Percentiles rank a stretch among this genome's conserved stretches.
phyloP scores from a whole-genome alignment of 257 asterid genomes.

The Solanum chiquidenum region DNA sequence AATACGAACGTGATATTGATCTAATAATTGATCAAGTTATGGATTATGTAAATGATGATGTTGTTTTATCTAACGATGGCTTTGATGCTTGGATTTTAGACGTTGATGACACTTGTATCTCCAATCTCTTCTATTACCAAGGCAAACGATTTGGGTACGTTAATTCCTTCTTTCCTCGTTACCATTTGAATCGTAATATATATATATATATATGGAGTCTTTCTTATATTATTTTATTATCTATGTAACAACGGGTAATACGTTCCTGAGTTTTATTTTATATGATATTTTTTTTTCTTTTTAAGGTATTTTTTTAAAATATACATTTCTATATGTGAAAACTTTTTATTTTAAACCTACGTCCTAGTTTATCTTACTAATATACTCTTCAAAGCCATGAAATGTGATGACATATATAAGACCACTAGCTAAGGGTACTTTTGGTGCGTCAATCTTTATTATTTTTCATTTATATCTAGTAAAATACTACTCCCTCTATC shows the following conservation, averaged over 20 bases:
- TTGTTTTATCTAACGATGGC: constrained; percentile 22
- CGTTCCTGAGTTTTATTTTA: too few relatives aligned
- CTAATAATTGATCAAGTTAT: background rate
- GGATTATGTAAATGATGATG: constrained; percentile 16
- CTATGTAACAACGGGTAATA: too few relatives aligned
- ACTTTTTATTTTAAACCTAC: background rate
- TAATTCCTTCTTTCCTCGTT: background rate
- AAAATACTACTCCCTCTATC: background rate
- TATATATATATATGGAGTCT: too few relatives aligned
- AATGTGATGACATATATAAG: background rate
- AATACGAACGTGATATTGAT: constrained; percentile 33
- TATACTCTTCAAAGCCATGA: background rate
- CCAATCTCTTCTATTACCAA: constrained; percentile 41
- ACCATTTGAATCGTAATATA: too few relatives aligned
- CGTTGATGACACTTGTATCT: constrained; percentile 60
- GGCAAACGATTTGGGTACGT: constrained; percentile 32
- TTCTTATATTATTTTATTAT: too few relatives aligned
- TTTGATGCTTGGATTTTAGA: constrained; percentile 59
- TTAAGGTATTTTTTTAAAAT: too few relatives aligned
- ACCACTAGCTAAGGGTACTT: background rate
- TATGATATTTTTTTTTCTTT: background rate
- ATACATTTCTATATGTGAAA: background rate
- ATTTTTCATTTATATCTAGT: background rate
- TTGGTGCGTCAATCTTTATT: background rate
- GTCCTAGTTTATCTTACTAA: background rate